Base-by-base conservation (phyloP, 2,329 filamentous ascomycete genomes). In the Fusarium succisae region DNA sequence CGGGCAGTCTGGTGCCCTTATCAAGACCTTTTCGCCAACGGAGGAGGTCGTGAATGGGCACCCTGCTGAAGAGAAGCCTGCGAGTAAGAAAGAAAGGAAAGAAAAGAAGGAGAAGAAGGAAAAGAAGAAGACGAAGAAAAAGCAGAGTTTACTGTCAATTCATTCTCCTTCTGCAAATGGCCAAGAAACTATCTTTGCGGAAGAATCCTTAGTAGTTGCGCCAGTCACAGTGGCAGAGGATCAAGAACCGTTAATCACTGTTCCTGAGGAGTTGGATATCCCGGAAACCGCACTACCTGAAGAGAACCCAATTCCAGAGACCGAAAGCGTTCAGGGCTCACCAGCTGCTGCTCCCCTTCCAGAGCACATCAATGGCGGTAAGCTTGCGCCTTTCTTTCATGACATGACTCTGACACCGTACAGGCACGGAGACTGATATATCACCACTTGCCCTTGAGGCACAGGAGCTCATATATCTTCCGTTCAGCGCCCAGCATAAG, bases 41-140 rank as follows among this genome's bases (percentile, higher is more conserved):
- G 8, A n/a, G 1, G 35, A n/a, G 0, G 10, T 13, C 5, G 14
- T 39, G 0, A 26, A 22, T 1, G 30, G 20, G 0, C 3, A 15
- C 45, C 0, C 6, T 4, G 9, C 13, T 28, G 44, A 15, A 9
- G 12, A 11, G 9, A 3, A 1, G 3, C 5, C 2, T 18, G 11
- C n/a, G 41, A 2, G 22, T 11, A 43, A 43, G 6, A 43, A 43
- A 5, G 0, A 10, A 3, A 38, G 22, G 5, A 8, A 20, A 5
- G 35, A 17, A 5, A 26, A 26, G n/a, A 45, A 4, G 17, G 17
- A 44, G 17, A 45, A 1, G 24, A 26, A 28, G 17, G 17, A 54
- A 24, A 39, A 30, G 7, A 20, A 17, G 8, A 20, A 9, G 35
- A 17, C 3, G 24, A 45, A 4, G 17, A 24, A 45, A 17, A 45